Conservation (phyloP, 176 grass and related monocot species). For the Zea luxurians region DNA sequence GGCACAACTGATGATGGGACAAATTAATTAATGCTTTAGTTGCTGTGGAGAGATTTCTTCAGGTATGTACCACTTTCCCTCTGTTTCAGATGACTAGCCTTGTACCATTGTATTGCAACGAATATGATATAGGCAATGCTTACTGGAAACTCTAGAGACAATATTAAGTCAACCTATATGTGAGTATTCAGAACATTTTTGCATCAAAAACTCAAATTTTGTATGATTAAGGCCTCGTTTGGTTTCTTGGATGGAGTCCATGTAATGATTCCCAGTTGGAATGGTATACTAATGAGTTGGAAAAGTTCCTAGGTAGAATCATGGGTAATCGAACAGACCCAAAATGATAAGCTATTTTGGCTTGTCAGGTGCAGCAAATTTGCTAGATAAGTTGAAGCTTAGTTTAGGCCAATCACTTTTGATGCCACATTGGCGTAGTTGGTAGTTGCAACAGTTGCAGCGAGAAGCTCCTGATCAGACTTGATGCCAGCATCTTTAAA, state of each 20-base stretch:
- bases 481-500: constrained; percentile 79
- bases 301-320: too few species aligned
- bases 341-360: too few species aligned
- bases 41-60: constrained; percentile 99
- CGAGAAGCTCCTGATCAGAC: too few species aligned
- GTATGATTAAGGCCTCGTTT: too few species aligned
- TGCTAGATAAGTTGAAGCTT: constrained; percentile 9
- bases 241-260: too few species aligned
- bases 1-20: constrained; percentile 61
- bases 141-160: neutral
- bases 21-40: constrained; percentile 95
- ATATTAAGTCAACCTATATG: neutral
- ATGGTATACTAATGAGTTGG: too few species aligned
- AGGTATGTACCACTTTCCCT: constrained; percentile 46
- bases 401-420: neutral
- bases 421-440: too few species aligned
- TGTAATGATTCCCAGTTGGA: too few species aligned
- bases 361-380: neutral
- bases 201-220: neutral
- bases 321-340: too few species aligned
- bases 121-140: constrained; percentile 3
- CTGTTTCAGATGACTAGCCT: neutral
- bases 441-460: too few species aligned
- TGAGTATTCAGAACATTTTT: neutral
- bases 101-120: neutral